These are phyloP conservation scores for Ophiocordyceps australis DNA, from an alignment of 2,329 filamentous ascomycete species.

Conservation along the genomic window DNA sequence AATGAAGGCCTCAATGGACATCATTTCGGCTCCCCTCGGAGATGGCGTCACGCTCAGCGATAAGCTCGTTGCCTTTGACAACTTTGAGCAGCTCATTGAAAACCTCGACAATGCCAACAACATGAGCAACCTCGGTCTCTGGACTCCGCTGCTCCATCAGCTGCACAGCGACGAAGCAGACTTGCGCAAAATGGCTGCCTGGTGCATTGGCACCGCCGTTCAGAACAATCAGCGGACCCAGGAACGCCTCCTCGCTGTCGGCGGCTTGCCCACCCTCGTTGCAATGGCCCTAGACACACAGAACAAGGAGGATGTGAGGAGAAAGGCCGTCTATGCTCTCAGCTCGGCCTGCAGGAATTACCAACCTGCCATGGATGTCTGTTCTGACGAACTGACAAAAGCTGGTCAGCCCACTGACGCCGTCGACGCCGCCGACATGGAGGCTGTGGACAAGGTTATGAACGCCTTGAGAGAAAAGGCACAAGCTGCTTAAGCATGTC, in stretches of 20 bases:
- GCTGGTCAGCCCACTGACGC: conserved; percentile 35
- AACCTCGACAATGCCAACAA: conserved; percentile 95
- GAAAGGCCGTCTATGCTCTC: conserved; percentile 80
- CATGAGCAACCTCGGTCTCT: conserved; percentile 59
- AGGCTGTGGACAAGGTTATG: conserved; percentile 61
- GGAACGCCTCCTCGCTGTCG: conserved; percentile 44
- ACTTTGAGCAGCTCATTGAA: conserved; percentile 86
- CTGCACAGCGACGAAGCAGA: conserved; percentile 52
- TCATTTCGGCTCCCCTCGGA: conserved; percentile 44
- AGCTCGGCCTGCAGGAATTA: conserved; percentile 79
- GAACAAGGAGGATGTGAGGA: conserved; percentile 45
- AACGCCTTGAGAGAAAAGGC: conserved; percentile 40
- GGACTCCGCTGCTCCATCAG: conserved; percentile 60
- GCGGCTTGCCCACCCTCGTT: conserved; percentile 54
- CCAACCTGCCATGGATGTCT: conserved; percentile 59
- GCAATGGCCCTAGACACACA: conserved; percentile 42
- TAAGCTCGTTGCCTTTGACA: conserved; percentile 77
- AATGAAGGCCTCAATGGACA: conserved; percentile 71
- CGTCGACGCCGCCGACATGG: conserved; percentile 78
- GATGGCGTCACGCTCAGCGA: conserved; percentile 52
- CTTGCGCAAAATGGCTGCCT: conserved; percentile 72
- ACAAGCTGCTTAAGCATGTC: conserved; percentile 11
- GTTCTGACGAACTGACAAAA: conserved; percentile 43
- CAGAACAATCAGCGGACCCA: conserved; percentile 87
- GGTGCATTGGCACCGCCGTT: conserved; percentile 85